Evolutionary conservation across 1,139 yeast species (phyloP).

Genomic region (Tardiomyces digboiensis): DNA sequence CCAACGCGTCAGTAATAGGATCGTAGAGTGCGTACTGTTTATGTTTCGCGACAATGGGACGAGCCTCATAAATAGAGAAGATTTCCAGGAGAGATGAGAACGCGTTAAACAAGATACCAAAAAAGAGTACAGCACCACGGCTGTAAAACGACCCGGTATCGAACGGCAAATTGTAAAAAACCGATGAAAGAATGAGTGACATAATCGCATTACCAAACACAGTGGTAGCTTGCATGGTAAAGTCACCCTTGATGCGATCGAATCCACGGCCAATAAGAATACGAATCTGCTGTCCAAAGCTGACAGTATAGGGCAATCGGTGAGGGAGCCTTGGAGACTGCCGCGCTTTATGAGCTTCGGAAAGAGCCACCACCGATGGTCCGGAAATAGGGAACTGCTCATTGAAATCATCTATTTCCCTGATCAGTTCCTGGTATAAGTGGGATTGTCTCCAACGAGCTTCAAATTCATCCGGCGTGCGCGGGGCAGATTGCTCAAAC

Average conservation of each 20-base stretch:
- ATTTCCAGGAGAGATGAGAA: constrained; percentile 68
- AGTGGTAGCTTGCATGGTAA: constrained; percentile 50
- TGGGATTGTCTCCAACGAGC: constrained; percentile 53
- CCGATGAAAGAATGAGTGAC: constrained; percentile 66
- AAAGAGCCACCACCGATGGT: constrained; percentile 25
- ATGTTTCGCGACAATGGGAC: constrained; percentile 75
- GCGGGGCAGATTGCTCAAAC: constrained; percentile 53
- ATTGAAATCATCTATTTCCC: constrained; percentile 34
- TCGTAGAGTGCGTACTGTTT: constrained; percentile 65
- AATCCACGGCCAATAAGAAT: constrained; percentile 53
- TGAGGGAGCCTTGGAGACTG: constrained; percentile 42
- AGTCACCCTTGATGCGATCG: constrained; percentile 56
- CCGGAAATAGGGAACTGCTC: constrained; percentile 17
- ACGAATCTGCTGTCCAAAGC: constrained; percentile 53
- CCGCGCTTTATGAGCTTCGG: constrained; percentile 43
- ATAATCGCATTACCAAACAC: constrained; percentile 58
- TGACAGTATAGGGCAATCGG: constrained; percentile 55
- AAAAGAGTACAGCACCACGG: constrained; percentile 67
- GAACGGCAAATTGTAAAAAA: constrained; percentile 51
- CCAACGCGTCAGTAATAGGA: constrained; percentile 70
- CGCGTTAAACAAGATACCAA: constrained; percentile 69
- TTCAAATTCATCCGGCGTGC: constrained; percentile 61
- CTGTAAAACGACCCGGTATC: constrained; percentile 48
- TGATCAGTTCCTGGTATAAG: constrained; percentile 33
- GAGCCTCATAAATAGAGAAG: constrained; percentile 58